Evolutionary conservation across 768 basidiomycete species (phyloP).

Genomic region (Russula foetens): DNA sequence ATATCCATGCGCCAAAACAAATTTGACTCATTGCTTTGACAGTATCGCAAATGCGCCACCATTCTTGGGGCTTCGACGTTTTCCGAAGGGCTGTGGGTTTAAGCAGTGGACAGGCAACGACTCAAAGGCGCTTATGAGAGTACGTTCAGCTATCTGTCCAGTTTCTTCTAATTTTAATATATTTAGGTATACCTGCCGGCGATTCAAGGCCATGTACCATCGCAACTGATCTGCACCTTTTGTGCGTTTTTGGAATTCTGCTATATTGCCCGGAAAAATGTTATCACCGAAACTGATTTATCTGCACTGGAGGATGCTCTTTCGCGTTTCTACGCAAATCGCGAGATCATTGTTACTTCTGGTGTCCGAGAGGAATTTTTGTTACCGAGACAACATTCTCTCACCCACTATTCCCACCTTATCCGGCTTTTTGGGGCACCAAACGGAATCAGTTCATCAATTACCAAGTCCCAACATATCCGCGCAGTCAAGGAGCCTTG

Average conservation of each 20-base stretch:
- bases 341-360: neutral
- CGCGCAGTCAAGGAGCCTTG: neutral
- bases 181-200: constrained; percentile 22
- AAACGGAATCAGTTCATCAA: neutral
- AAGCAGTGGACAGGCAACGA: neutral
- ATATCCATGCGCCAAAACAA: no score
- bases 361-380: neutral
- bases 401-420: neutral
- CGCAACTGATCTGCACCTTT: constrained; percentile 11
- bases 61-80: no score
- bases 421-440: neutral
- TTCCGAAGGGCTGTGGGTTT: neutral
- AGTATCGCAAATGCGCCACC: no score
- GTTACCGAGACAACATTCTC: neutral
- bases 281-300: neutral
- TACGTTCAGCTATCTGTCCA: neutral
- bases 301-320: constrained; percentile 12
- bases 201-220: constrained; percentile 2
- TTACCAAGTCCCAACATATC: neutral
- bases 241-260: constrained; percentile 22
- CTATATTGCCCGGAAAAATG: constrained; percentile 19
- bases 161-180: neutral
- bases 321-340: neutral
- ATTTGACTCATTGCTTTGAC: no score
- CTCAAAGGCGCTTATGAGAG: neutral